A percentile compares a stretch with the other conserved stretches of the same genome.
Conservation (phyloP, 208 protist genomes). For the Wallacemonas sp. region DNA sequence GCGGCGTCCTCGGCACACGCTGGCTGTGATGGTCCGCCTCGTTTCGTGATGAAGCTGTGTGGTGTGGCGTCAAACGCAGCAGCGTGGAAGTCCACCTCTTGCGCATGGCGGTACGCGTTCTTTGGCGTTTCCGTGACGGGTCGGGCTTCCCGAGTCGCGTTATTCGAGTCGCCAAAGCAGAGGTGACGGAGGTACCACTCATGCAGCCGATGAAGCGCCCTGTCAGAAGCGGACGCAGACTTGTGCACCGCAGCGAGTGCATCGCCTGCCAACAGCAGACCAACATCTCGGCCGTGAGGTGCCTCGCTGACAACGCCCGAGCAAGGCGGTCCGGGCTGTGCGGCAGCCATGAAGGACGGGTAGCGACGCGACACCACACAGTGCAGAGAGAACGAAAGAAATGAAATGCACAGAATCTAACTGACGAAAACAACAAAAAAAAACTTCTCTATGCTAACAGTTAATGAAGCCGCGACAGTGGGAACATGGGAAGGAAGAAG, state of each 20-base stretch:
- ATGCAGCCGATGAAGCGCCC: neutral
- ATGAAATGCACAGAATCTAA: too few species aligned
- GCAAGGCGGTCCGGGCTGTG: too few species aligned
- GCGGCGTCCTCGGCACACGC: too few species aligned
- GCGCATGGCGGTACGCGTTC: neutral
- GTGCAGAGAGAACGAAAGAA: too few species aligned
- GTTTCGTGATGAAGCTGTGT: too few species aligned
- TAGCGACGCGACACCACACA: too few species aligned
- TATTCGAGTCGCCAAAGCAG: neutral
- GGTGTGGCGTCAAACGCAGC: neutral
- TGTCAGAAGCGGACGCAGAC: neutral
- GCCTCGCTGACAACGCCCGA: too few species aligned
- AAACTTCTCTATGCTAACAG: neutral
- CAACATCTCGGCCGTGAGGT: neutral
- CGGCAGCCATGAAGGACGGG: too few species aligned
- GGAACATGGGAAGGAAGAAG: too few species aligned
- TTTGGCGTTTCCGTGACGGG: neutral
- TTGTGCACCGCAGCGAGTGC: neutral
- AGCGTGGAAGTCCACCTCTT: neutral
- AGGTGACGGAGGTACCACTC: slow-evolving; percentile 2
- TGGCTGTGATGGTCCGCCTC: too few species aligned
- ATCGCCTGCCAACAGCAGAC: neutral
- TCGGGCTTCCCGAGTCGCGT: neutral
- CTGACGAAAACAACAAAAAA: neutral
- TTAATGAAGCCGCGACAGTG: neutral